phyloP scores from a whole-genome alignment of 2,329 filamentous ascomycete species.

The Teratosphaeria viscida region DNA sequence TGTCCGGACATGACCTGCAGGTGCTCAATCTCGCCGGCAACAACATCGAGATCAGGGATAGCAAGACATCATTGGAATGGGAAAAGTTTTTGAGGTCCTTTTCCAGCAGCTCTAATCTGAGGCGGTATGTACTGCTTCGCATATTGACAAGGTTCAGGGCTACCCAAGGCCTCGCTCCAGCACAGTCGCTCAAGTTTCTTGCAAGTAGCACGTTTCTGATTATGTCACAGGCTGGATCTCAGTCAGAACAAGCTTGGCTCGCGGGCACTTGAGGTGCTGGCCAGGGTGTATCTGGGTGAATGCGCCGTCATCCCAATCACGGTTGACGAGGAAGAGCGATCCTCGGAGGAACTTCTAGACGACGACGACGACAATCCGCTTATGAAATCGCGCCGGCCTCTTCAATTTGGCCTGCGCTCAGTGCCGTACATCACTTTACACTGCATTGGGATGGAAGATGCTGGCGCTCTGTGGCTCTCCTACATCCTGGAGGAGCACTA shows the following conservation, averaged over 20 bases:
- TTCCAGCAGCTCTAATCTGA: not conserved
- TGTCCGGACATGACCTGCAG: conserved; percentile 34
- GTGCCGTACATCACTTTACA: conserved; percentile 30
- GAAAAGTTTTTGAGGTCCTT: conserved; percentile 29
- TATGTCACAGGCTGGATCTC: conserved; percentile 35
- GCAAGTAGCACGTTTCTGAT: conserved; percentile 12
- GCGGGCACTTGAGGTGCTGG: conserved; percentile 36
- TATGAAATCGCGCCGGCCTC: not conserved
- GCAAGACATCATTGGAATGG: conserved; percentile 32
- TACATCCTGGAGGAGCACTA: conserved; percentile 30
- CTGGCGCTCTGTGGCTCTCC: conserved; percentile 32
- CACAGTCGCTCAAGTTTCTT: not conserved
- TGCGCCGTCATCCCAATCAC: conserved; percentile 22
- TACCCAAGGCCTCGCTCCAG: no score
- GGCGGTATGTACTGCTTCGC: not conserved
- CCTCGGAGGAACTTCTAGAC: conserved; percentile 17
- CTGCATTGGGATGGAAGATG: conserved; percentile 26
- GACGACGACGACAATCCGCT: not conserved
- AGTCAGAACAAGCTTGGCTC: conserved; percentile 35
- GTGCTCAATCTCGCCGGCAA: conserved; percentile 40
- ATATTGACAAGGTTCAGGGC: no score
- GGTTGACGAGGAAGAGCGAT: conserved; percentile 12
- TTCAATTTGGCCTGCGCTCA: conserved; percentile 28
- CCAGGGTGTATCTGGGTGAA: conserved; percentile 31
- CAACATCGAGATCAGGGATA: conserved; percentile 29